A percentile compares a stretch with the other conserved stretches of the same genome.
These are phyloP conservation scores for Colletotrichum sp. DNA, from an alignment of 2,329 filamentous ascomycete species.

Conservation along the genomic window DNA sequence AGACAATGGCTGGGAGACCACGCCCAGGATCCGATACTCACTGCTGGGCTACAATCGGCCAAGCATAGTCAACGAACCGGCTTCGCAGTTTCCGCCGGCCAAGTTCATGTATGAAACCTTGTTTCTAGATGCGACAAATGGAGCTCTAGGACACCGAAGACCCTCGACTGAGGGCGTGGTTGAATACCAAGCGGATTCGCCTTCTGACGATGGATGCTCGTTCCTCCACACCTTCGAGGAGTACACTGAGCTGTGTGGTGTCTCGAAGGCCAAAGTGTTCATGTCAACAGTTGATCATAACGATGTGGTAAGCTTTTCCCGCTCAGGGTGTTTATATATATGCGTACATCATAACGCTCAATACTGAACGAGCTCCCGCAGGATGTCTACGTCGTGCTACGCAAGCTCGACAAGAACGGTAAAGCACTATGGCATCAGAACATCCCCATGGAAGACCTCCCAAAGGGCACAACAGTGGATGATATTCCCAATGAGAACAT, in stretches of 20 bases:
- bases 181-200: neutral
- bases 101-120: neutral
- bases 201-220: neutral
- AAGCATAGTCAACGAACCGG: neutral
- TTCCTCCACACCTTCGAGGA: neutral
- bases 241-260: neutral
- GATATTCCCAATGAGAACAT: neutral
- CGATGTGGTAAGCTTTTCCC: neutral
- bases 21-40: neutral
- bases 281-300: neutral
- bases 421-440: neutral
- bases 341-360: neutral
- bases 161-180: neutral
- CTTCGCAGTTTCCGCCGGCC: neutral
- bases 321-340: rapidly evolving
- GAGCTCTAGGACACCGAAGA: neutral
- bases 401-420: neutral
- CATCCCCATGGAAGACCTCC: neutral
- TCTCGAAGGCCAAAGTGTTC: neutral
- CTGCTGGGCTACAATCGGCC: neutral
- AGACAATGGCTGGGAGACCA: neutral
- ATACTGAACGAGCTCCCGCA: neutral
- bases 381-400: neutral
- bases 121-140: neutral
- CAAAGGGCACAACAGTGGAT: neutral